phyloP scores from a whole-genome alignment of 495 filamentous ascomycete genomes.

The Talaromyces nanjingensis region DNA sequence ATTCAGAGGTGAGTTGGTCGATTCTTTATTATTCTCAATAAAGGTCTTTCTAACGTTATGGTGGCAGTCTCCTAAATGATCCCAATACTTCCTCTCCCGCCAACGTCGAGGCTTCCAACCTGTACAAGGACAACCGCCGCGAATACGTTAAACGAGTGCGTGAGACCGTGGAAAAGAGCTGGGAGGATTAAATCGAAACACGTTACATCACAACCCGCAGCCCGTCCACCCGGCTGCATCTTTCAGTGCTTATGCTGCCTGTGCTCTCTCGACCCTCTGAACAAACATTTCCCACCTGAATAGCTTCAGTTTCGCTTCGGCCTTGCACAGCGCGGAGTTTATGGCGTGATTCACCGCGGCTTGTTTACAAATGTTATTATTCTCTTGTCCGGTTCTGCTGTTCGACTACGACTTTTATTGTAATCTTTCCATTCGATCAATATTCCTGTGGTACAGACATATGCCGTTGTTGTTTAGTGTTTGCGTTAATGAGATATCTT shows the following conservation, averaged over 20 bases:
- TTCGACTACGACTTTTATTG: background rate
- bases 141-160: constrained; percentile 93
- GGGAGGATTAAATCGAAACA: constrained; percentile 63
- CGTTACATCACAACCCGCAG: background rate
- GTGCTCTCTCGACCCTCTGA: background rate
- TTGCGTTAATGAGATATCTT: background rate
- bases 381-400: background rate
- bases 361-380: background rate
- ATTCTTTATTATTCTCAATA: constrained; percentile 8
- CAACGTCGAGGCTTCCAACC: constrained; percentile 95
- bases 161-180: constrained; percentile 98
- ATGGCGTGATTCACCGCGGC: constrained; percentile 8
- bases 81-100: constrained; percentile 96
- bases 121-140: constrained; percentile 96
- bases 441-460: background rate
- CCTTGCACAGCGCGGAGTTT: constrained; percentile 11
- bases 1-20: constrained; percentile 73
- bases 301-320: background rate
- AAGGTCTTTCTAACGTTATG: constrained; percentile 9
- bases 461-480: background rate
- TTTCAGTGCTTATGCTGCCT: background rate
- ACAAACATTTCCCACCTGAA: background rate
- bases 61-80: constrained; percentile 82
- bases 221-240: background rate
- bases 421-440: background rate